phyloP scores from a whole-genome alignment of 2,329 filamentous ascomycete genomes.

The Lasiodiplodia sp. region DNA sequence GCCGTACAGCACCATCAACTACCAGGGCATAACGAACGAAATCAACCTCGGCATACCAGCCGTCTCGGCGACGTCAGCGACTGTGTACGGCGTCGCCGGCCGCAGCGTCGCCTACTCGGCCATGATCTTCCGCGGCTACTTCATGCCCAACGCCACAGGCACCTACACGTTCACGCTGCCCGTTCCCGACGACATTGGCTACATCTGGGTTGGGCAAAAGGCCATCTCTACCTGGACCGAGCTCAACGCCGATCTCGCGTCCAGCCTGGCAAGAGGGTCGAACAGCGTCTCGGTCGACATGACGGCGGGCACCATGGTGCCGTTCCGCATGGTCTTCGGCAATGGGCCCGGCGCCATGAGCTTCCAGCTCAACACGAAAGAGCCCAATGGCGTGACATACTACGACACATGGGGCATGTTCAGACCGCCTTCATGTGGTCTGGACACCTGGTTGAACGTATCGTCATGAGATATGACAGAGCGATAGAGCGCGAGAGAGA shows the following conservation, averaged over 20 bases:
- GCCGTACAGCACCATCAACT: not conserved
- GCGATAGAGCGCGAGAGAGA: too few relatives aligned
- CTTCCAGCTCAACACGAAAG: not conserved
- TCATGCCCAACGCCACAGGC: not conserved
- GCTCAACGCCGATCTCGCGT: not conserved
- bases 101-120: not conserved
- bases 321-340: not conserved
- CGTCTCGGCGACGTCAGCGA: too few relatives aligned
- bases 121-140: constrained; percentile 2
- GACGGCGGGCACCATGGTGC: not conserved
- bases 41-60: not conserved
- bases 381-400: not conserved
- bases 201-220: not conserved
- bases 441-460: not conserved
- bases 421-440: not conserved
- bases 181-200: not conserved
- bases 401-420: not conserved
- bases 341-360: not conserved
- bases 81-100: not conserved
- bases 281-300: not conserved
- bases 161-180: not conserved
- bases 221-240: not conserved
- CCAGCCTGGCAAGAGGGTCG: not conserved
- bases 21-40: not conserved
- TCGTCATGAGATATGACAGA: not conserved